phyloP scores from a whole-genome alignment of 257 asterid species.

The Penstemon newberryi region DNA sequence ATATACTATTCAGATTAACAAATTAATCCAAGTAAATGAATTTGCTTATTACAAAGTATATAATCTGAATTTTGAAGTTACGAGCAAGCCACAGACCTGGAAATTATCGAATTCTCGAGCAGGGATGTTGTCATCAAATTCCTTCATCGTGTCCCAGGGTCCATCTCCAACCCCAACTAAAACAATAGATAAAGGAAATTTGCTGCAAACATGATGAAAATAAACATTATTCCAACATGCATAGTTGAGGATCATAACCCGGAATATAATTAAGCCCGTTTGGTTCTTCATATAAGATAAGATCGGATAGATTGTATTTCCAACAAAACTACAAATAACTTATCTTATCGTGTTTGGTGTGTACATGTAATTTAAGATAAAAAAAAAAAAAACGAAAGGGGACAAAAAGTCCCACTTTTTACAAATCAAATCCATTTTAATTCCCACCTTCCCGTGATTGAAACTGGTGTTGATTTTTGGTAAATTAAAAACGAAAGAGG shows the following conservation, averaged over 20 bases:
- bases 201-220: constrained; percentile 46
- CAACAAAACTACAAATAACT: no score
- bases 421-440: no score
- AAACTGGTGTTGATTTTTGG: no score
- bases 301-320: background rate
- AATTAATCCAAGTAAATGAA: background rate
- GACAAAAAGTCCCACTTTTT: no score
- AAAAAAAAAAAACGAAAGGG: no score
- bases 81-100: constrained; percentile 52
- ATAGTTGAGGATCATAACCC: constrained; percentile 19
- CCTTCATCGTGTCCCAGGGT: constrained; percentile 99
- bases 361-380: no score
- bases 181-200: constrained; percentile 82
- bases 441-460: no score
- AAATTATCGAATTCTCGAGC: constrained; percentile 91
- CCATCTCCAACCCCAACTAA: constrained; percentile 99
- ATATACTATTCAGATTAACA: background rate
- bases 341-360: no score
- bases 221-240: constrained; percentile 4
- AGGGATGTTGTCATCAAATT: constrained; percentile 95
- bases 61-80: background rate
- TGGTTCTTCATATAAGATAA: background rate
- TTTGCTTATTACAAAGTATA: constrained; percentile 3
- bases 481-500: no score
- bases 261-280: no score